Conservation (phyloP, 371 early-diverging fungal genomes). For the Umbelopsis sp. region DNA sequence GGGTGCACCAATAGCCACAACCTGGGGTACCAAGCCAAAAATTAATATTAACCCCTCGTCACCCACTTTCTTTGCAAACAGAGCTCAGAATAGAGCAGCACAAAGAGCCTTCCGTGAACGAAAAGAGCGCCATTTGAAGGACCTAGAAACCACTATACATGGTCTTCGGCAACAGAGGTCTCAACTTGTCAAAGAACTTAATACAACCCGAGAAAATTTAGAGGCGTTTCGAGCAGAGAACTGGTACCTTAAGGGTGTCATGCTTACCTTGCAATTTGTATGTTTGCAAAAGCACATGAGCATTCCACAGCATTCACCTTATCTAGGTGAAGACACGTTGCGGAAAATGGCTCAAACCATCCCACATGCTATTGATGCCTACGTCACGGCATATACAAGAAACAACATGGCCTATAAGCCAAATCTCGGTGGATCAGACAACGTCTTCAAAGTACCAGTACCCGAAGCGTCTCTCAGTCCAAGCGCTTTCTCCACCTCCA, state of each 20-base stretch:
- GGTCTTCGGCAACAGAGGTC: conserved; percentile 61
- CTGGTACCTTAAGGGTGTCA: conserved; percentile 56
- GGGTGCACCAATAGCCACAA: too few relatives aligned
- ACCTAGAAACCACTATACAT: conserved; percentile 66
- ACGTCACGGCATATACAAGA: conserved; percentile 43
- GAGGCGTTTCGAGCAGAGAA: conserved; percentile 63
- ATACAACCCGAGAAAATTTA: conserved; percentile 44
- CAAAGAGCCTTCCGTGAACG: conserved; percentile 82
- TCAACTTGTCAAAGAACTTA: conserved; percentile 41
- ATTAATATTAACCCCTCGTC: too few relatives aligned
- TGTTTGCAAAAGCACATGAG: conserved; percentile 42
- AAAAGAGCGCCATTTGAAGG: conserved; percentile 70
- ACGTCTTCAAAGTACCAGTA: not conserved
- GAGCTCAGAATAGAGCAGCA: conserved; percentile 78
- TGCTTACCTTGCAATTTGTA: conserved; percentile 54
- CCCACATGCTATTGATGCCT: conserved; percentile 45
- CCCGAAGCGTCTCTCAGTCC: not conserved
- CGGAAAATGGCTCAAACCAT: conserved; percentile 36
- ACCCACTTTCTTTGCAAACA: not conserved
- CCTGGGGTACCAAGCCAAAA: too few relatives aligned
- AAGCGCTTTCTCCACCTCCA: not conserved
- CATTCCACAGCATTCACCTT: conserved; percentile 47
- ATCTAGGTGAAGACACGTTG: conserved; percentile 35
- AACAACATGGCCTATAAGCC: conserved; percentile 41
- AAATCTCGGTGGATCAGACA: not conserved